A percentile compares a stretch with the other conserved stretches of the same genome.
Conservation (phyloP, 768 basidiomycete species). For the Termitomyces sp. region DNA sequence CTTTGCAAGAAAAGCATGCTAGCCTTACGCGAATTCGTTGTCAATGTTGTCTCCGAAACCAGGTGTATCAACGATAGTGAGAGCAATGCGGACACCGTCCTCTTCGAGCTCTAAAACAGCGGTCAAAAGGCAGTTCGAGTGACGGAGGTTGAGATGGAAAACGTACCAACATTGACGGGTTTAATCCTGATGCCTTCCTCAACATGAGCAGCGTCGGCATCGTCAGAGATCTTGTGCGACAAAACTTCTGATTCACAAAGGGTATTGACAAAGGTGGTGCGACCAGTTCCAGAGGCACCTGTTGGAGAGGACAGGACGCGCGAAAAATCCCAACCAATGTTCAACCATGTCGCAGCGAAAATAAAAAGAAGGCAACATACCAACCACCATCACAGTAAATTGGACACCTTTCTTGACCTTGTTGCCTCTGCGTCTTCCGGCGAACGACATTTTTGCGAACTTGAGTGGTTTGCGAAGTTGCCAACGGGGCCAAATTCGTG, state of each 20-base stretch:
- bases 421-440: constrained; percentile 82
- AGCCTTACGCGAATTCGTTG: constrained; percentile 91
- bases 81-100: constrained; percentile 94
- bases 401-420: constrained; percentile 99
- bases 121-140: constrained; percentile 2
- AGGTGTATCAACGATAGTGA: constrained; percentile 98
- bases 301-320: constrained; percentile 15
- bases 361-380: constrained; percentile 50
- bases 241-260: constrained; percentile 95
- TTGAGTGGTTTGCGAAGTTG: constrained; percentile 19
- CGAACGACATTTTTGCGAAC: constrained; percentile 63
- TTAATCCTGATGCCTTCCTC: constrained; percentile 95
- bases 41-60: constrained; percentile 99
- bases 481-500: constrained; percentile 23
- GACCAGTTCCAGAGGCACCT: constrained; percentile 97
- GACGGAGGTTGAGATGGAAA: not conserved
- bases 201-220: constrained; percentile 84
- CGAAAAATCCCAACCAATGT: constrained; percentile 11
- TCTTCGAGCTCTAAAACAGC: constrained; percentile 80
- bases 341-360: not conserved
- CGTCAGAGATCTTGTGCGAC: constrained; percentile 78
- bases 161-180: constrained; percentile 87
- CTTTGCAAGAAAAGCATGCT: constrained; percentile 1
- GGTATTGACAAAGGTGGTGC: constrained; percentile 99
- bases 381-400: constrained; percentile 97